phyloP scores from a whole-genome alignment of 1,284 basidiomycete genomes.

The Cryptococcus sp. region DNA sequence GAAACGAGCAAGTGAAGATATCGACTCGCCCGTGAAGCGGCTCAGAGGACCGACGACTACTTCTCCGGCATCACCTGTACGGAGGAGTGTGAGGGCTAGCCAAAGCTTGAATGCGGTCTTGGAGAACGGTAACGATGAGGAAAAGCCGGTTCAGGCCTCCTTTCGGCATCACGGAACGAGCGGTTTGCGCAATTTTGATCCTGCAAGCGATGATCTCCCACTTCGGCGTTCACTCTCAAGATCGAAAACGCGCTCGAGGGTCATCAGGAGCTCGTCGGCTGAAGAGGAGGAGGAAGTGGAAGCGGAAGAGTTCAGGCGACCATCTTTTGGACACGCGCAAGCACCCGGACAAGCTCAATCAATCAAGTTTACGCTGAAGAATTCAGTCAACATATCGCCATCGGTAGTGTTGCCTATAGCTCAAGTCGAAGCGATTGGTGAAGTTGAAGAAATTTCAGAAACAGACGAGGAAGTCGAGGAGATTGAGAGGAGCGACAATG shows the following conservation, averaged over 20 bases:
- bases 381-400: not conserved
- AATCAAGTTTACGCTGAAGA: not conserved
- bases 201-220: not conserved
- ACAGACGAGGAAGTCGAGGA: conserved; percentile 8
- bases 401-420: too few species aligned
- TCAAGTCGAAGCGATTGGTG: too few species aligned
- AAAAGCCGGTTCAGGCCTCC: not conserved
- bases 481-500: not conserved
- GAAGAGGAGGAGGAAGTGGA: conserved; percentile 9
- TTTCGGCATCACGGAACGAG: not conserved
- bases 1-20: conserved; percentile 18
- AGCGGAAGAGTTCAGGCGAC: not conserved
- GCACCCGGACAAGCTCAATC: not conserved
- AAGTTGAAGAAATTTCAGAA: not conserved
- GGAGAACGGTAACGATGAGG: not conserved
- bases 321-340: not conserved
- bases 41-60: not conserved
- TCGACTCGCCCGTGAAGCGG: conserved; percentile 8
- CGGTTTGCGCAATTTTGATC: not conserved
- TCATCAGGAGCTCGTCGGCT: not conserved
- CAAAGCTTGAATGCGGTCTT: not conserved
- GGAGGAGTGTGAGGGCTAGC: conserved; percentile 9
- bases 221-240: not conserved
- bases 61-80: not conserved
- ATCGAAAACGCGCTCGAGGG: not conserved